Conservation (phyloP, 2,329 filamentous ascomycete species). For the Aspergillus candidus region DNA sequence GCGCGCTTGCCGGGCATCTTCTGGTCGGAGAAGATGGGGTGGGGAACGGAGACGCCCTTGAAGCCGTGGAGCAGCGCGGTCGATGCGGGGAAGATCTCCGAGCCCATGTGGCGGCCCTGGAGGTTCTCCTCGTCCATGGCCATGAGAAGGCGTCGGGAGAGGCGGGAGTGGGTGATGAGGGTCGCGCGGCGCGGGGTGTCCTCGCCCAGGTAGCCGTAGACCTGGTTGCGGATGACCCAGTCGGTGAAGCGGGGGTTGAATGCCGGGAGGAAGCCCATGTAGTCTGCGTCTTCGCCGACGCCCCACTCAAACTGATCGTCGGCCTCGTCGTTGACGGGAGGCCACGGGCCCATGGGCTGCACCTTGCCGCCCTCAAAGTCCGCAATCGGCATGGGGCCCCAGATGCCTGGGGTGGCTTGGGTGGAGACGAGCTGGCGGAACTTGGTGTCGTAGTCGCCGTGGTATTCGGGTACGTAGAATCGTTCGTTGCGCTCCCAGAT, state of each 20-base stretch:
- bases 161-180: slow-evolving; percentile 70
- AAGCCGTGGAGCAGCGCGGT: slow-evolving; percentile 69
- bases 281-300: slow-evolving; percentile 67
- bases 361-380: slow-evolving; percentile 39
- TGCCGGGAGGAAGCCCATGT: slow-evolving; percentile 70
- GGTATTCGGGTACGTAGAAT: slow-evolving; percentile 49
- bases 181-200: slow-evolving; percentile 65
- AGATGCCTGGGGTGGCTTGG: slow-evolving; percentile 50
- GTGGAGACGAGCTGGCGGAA: slow-evolving; percentile 24
- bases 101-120: slow-evolving; percentile 67
- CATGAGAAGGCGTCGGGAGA: slow-evolving; percentile 65
- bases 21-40: slow-evolving; percentile 73
- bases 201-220: slow-evolving; percentile 40
- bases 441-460: slow-evolving; percentile 41
- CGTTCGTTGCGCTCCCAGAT: slow-evolving; percentile 54
- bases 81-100: slow-evolving; percentile 73
- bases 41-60: slow-evolving; percentile 71
- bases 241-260: slow-evolving; percentile 67
- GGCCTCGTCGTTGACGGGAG: slow-evolving; percentile 52
- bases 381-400: slow-evolving; percentile 59
- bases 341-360: slow-evolving; percentile 57
- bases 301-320: slow-evolving; percentile 70
- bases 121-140: slow-evolving; percentile 74
- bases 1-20: slow-evolving; percentile 49
- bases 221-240: slow-evolving; percentile 49